phyloP scores from a whole-genome alignment of 1,139 yeast genomes.

The Nadsonia starkeyi-henricii region DNA sequence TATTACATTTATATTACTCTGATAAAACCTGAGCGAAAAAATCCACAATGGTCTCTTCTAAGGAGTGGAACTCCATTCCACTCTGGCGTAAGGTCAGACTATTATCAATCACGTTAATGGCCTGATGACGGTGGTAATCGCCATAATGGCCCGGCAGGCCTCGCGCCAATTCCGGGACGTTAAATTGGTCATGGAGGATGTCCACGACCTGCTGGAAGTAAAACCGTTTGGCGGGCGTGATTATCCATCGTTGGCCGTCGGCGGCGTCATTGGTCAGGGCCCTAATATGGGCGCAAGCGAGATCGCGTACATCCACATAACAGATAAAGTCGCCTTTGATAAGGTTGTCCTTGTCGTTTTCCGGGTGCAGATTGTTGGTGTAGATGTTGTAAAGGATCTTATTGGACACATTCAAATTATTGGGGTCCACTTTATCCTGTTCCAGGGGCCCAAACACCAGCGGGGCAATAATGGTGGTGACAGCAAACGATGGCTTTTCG shows the following conservation, averaged over 20 bases:
- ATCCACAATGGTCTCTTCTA: background rate
- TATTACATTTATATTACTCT: background rate
- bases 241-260: background rate
- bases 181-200: background rate
- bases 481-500: slow-evolving; percentile 24
- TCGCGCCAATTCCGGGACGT: background rate
- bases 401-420: background rate
- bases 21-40: slow-evolving; percentile 2
- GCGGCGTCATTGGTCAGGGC: background rate
- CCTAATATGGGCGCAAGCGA: background rate
- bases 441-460: slow-evolving; percentile 34
- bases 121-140: background rate
- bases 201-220: background rate
- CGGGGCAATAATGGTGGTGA: slow-evolving; percentile 32
- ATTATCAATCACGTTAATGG: background rate
- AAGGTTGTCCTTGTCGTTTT: background rate
- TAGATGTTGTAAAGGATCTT: background rate
- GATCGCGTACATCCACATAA: background rate
- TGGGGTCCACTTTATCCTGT: background rate
- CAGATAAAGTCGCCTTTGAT: background rate
- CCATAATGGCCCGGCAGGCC: background rate
- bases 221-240: background rate
- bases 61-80: background rate
- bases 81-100: background rate
- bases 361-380: background rate